Base-by-base conservation (phyloP, 257 asterid genomes). In the Euphrasia confusa region DNA sequence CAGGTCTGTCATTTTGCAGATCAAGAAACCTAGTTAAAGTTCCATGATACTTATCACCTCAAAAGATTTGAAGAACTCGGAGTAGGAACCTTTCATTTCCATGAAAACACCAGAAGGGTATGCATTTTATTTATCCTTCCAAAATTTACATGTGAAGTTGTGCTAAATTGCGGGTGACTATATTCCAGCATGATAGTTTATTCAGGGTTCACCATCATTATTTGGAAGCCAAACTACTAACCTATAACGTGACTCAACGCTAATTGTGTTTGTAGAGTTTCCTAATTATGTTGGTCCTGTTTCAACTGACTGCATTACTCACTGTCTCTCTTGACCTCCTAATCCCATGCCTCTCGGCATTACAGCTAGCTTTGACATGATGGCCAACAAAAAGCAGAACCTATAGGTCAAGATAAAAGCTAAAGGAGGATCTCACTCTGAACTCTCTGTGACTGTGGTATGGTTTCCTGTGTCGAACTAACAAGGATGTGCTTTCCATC, bases 381-480 rank as follows among this genome's bases (percentile, higher is more conserved):
- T 3, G 2, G n/a, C 58, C 32, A 17, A 21, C 39, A 14, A 66
- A 61, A 63, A 48, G 32, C 8, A 64, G 57, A 28, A 18, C 40
- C 37, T 50, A 73, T 39, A 50, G 44, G 30, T 58, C 14, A 30
- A 68, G 63, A 63, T 24, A 13, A 60, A 57, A 59, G 55, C 72
- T 45, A 40, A 50, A 63, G 58, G 56, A 44, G 58, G 40, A 60
- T 32, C 32, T 11, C 26, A 10, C 7, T 8, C n/a, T 24, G 24
- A 59, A 64, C 32, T 32, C 35, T 11, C n/a, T 32, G 30, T 40
- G 57, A 13, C 32, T 28, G 32, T 28, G 32, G 4, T 32, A 54
- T 57, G 56, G 37, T 58, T 64, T 48, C 65, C 35, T 59, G 27
- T 49, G 48, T n/a, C 53, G 63, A 13, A 52, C 65, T 15, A 37